Conservation (phyloP, 345 rosid species). For the Salix brachista region DNA sequence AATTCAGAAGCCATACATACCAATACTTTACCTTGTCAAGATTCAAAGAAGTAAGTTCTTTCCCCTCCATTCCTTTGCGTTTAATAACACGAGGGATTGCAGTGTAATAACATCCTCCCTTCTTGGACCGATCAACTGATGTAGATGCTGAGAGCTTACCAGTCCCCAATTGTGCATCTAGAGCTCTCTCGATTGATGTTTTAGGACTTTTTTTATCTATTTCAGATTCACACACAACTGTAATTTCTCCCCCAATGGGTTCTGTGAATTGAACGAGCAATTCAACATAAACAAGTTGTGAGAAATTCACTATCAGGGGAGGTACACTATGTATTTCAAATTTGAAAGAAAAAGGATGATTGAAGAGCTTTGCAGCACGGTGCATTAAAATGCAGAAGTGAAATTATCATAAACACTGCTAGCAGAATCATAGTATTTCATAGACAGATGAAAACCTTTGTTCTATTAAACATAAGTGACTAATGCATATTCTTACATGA, state of each 20-base stretch:
- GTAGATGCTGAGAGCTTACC: constrained; percentile 41
- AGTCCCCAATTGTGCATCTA: constrained; percentile 63
- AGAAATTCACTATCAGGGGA: background rate
- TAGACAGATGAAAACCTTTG: background rate
- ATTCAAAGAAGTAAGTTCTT: constrained; percentile 77
- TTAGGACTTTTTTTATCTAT: constrained; percentile 40
- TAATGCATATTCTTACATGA: background rate
- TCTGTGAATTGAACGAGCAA: constrained; percentile 39
- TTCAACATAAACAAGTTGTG: background rate
- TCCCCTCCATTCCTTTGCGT: constrained; percentile 56
- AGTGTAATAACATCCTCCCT: constrained; percentile 73
- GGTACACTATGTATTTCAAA: background rate
- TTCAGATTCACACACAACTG: constrained; percentile 57
- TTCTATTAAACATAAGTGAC: background rate
- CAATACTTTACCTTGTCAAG: constrained; percentile 69
- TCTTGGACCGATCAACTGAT: constrained; percentile 35
- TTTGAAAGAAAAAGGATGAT: background rate
- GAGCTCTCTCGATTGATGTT: constrained; percentile 57
- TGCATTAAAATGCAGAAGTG: background rate
- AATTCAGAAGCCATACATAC: background rate
- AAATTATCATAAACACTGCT: background rate
- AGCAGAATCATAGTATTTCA: background rate
- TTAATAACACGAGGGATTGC: constrained; percentile 64
- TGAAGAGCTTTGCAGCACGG: background rate
- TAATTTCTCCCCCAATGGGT: constrained; percentile 90